phyloP scores from a whole-genome alignment of 495 filamentous ascomycete genomes.

The Penicillium longicatenatum region DNA sequence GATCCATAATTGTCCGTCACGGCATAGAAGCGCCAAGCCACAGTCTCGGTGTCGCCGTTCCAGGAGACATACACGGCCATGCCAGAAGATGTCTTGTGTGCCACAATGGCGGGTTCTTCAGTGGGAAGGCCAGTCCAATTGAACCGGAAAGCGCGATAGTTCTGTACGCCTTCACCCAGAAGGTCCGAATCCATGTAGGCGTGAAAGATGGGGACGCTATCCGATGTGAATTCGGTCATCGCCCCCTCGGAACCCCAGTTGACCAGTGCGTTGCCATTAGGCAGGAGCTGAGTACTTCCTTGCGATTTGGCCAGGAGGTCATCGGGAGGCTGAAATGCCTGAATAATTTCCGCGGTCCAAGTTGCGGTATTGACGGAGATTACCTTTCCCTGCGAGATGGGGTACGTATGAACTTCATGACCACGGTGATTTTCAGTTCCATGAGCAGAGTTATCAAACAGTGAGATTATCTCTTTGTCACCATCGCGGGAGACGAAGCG shows the following conservation, averaged over 20 bases:
- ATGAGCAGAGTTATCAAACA: conserved; percentile 55
- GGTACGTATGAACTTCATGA: conserved; percentile 42
- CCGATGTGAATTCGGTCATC: conserved; percentile 48
- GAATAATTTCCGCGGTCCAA: conserved; percentile 46
- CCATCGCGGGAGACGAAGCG: conserved; percentile 48
- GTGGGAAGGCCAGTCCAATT: conserved; percentile 28
- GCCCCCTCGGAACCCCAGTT: conserved; percentile 54
- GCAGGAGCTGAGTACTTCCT: conserved; percentile 54
- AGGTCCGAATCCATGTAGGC: conserved; percentile 23
- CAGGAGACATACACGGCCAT: conserved; percentile 33
- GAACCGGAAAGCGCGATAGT: conserved; percentile 26
- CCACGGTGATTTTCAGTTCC: conserved; percentile 44
- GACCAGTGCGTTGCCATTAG: conserved; percentile 49
- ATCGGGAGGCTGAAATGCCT: conserved; percentile 48
- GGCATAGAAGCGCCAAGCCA: conserved; percentile 36
- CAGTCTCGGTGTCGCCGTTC: conserved; percentile 44
- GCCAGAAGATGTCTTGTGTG: conserved; percentile 15
- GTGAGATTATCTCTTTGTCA: conserved; percentile 48
- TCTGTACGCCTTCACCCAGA: conserved; percentile 35
- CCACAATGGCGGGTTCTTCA: conserved; percentile 29
- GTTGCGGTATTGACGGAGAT: conserved; percentile 51
- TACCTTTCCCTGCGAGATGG: conserved; percentile 57
- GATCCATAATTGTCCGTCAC: conserved; percentile 36
- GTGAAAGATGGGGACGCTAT: conserved; percentile 42
- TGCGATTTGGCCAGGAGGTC: conserved; percentile 48